A percentile compares a stretch with the other conserved stretches of the same genome.
Evolutionary conservation across 2,329 filamentous ascomycete species (phyloP).

Genomic region (Chrysoporthe austroafricana): DNA sequence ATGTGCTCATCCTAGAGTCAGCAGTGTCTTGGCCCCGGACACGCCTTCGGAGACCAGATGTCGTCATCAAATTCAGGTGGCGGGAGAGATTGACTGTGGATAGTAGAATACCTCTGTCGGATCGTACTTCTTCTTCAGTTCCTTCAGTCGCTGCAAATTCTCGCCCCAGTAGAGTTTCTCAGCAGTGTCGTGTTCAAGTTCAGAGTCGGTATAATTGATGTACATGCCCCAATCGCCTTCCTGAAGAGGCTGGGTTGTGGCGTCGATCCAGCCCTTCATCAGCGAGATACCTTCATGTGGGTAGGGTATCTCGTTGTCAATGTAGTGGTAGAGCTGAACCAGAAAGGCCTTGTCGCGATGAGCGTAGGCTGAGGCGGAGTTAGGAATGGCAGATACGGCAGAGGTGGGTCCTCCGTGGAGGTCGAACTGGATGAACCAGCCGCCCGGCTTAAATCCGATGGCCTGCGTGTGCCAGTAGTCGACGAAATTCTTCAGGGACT

Average conservation of each 20-base stretch:
- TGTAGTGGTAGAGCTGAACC: constrained; percentile 52
- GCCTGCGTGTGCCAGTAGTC: constrained; percentile 40
- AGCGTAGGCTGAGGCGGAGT: constrained; percentile 43
- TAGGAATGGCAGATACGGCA: constrained; percentile 38
- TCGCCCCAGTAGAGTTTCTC: constrained; percentile 43
- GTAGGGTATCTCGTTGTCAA: constrained; percentile 36
- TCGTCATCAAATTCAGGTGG: constrained; percentile 7
- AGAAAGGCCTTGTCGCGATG: constrained; percentile 53
- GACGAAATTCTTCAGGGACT: constrained; percentile 42
- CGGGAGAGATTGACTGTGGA: constrained; percentile 42
- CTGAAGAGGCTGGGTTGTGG: constrained; percentile 37
- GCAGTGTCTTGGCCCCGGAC: no score
- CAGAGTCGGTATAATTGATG: constrained; percentile 46
- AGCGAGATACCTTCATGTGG: constrained; percentile 40
- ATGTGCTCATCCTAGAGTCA: no score
- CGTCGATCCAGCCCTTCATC: constrained; percentile 41
- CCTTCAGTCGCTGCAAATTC: constrained; percentile 39
- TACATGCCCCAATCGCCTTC: constrained; percentile 44
- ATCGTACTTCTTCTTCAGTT: constrained; percentile 43
- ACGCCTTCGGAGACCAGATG: no score
- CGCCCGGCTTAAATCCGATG: constrained; percentile 38
- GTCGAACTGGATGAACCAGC: constrained; percentile 49
- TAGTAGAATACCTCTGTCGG: constrained; percentile 46
- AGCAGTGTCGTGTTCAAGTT: constrained; percentile 39
- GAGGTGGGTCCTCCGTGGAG: constrained; percentile 47